Percentiles rank a stretch among this genome's conserved stretches.
phyloP scores from a whole-genome alignment of 495 filamentous ascomycete genomes.

The Cudoniella acicularis region DNA sequence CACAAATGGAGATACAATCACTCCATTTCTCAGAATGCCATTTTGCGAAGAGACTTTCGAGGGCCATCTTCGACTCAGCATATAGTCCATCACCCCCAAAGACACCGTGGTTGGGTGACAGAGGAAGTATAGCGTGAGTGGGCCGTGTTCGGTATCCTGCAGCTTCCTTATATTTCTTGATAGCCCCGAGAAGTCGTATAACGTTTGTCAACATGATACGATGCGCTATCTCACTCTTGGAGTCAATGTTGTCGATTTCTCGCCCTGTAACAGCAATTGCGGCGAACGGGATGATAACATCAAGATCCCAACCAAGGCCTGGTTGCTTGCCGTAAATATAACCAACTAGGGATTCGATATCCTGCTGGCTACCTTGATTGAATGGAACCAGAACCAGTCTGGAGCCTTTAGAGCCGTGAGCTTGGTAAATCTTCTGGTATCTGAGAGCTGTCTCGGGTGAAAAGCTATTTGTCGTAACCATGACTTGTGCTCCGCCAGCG shows the following conservation, averaged over 20 bases:
- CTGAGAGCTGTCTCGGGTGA: conserved; percentile 94
- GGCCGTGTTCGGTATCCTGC: conserved; percentile 87
- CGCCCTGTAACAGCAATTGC: conserved; percentile 95
- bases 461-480: conserved; percentile 92
- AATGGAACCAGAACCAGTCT: conserved; percentile 95
- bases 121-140: conserved; percentile 88
- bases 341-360: conserved; percentile 83
- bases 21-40: conserved; percentile 97
- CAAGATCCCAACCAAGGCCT: conserved; percentile 94
- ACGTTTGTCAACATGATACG: conserved; percentile 98
- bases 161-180: conserved; percentile 81
- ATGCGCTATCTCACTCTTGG: conserved; percentile 93
- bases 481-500: conserved; percentile 87
- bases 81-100: conserved; percentile 97
- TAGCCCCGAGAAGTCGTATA: conserved; percentile 77
- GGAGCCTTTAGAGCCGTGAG: conserved; percentile 83
- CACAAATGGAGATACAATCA: conserved; percentile 94
- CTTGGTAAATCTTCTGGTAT: conserved; percentile 94
- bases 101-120: conserved; percentile 96
- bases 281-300: conserved; percentile 93
- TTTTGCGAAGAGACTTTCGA: conserved; percentile 94
- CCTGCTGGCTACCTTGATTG: conserved; percentile 96
- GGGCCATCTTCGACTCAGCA: conserved; percentile 90
- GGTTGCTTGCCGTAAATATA: conserved; percentile 94
- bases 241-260: conserved; percentile 93